These are phyloP conservation scores for Phytophthora idaei DNA, from an alignment of 352 stramenopile species.

Conservation along the genomic window DNA sequence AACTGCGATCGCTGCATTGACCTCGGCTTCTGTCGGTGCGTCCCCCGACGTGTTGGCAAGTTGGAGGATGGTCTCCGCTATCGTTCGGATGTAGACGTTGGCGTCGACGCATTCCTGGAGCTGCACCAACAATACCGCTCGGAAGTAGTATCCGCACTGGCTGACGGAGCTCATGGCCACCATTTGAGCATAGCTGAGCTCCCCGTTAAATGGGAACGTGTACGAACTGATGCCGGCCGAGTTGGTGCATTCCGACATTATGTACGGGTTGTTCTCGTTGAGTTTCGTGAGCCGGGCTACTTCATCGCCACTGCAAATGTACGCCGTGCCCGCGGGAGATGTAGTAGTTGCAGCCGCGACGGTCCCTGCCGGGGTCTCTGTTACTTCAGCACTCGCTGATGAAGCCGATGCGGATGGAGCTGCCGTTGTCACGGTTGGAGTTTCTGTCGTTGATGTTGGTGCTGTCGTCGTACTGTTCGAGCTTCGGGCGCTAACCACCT, in stretches of 20 bases:
- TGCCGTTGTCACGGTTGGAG: conserved; percentile 18
- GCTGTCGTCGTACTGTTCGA: conserved; percentile 28
- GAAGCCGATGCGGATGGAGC: conserved; percentile 12
- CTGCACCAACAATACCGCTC: conserved; percentile 37
- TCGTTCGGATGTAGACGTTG: conserved; percentile 40
- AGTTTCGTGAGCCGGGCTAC: conserved; percentile 33
- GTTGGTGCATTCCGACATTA: conserved; percentile 27
- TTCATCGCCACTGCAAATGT: conserved; percentile 41
- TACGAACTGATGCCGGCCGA: conserved; percentile 31
- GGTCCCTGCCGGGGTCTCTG: conserved; percentile 22
- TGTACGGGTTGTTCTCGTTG: conserved; percentile 39
- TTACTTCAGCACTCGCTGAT: conserved; percentile 7
- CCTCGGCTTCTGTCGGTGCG: conserved; percentile 30
- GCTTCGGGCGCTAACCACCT: conserved; percentile 1
- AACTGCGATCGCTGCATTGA: conserved; percentile 31
- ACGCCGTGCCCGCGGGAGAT: conserved; percentile 18
- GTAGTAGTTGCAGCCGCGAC: conserved; percentile 11
- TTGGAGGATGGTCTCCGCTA: conserved; percentile 35
- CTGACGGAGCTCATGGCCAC: conserved; percentile 31
- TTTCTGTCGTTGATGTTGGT: conserved; percentile 17
- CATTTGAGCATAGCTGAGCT: conserved; percentile 38
- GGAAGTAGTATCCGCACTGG: conserved; percentile 37
- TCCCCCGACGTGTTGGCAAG: conserved; percentile 22
- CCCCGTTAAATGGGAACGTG: conserved; percentile 40
- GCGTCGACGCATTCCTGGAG: conserved; percentile 37